phyloP scores from a whole-genome alignment of 129 eudicot genomes.

The Glebionis coronaria region DNA sequence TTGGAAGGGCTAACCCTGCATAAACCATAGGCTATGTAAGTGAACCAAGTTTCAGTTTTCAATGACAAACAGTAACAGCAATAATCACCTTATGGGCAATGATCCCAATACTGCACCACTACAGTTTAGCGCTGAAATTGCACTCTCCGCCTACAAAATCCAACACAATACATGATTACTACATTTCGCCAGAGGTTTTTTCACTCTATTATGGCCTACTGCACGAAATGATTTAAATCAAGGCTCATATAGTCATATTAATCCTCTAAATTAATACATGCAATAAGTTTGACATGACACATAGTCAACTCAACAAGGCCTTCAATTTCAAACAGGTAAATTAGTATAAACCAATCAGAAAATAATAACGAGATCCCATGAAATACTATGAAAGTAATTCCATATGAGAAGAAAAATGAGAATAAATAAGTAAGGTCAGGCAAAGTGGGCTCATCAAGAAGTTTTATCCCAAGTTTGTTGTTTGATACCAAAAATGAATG shows the following conservation, averaged over 20 bases:
- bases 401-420: background rate
- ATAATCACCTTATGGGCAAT: constrained; percentile 47
- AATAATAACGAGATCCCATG: background rate
- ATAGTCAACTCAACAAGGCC: too few relatives aligned
- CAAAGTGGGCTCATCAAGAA: background rate
- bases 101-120: constrained; percentile 50
- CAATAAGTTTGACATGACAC: too few relatives aligned
- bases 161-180: background rate
- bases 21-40: constrained; percentile 15
- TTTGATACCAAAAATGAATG: background rate
- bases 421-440: background rate
- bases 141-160: constrained; percentile 54
- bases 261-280: too few relatives aligned
- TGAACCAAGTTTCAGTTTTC: background rate
- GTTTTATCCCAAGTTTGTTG: background rate
- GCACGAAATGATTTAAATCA: too few relatives aligned
- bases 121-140: constrained; percentile 52
- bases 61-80: background rate
- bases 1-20: constrained; percentile 95
- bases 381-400: background rate
- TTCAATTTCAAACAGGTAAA: background rate
- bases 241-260: too few relatives aligned
- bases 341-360: background rate
- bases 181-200: too few relatives aligned
- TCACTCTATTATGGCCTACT: too few relatives aligned